Evolutionary conservation across 176 grass and related monocot genomes (phyloP), one percentile per base, ranked within the genome.

Genomic region (Triticum turgidum): DNA sequence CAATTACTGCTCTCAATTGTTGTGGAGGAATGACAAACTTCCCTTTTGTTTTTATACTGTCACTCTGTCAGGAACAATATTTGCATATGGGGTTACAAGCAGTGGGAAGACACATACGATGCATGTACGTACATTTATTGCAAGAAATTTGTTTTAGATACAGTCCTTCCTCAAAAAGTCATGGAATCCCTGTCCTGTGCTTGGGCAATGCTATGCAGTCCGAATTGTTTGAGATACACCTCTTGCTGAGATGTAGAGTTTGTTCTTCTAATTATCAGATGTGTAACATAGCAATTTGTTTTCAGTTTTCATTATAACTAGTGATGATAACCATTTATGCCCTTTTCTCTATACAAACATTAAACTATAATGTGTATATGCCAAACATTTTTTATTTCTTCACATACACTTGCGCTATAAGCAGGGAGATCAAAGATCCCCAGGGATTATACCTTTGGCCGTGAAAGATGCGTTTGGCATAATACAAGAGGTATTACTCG

Each of bases 101-200:
- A 99, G 97, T 82, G 97, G 97, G 73, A 99, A 99, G 90, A 99
- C 97, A 76, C 97, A 99, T 83, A 97, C 97, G 9, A 99, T 99
- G 97, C 97, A 99, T 93, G 97, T 99, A 80, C 94, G 92, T 27
- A 35, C 24, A 88, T 34, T 80, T 70, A 83, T 51, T 62, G n/a
- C 62, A 21, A 81, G 4, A 61, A 70, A 0, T 25, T 77, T 89
- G 20, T 82, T 47, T 44, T 85, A 61, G 27, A 77, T 77, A 45
- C 4, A 20, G 35, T 27, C 76, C 24, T 56, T 69, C 61, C 17
- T 61, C 27, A 33, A 34, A 4, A 85, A 42, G 17, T 71, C 37
- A 78, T 78, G 34, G 8, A 11, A 44, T 32, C 58, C 3, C 65
- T 59, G 41, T 21, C 11, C 2, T 74, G 63, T 32, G 24, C 11